Evolutionary conservation across 31 red algal species (phyloP).

Genomic region (Bonnemaisonia californica): DNA sequence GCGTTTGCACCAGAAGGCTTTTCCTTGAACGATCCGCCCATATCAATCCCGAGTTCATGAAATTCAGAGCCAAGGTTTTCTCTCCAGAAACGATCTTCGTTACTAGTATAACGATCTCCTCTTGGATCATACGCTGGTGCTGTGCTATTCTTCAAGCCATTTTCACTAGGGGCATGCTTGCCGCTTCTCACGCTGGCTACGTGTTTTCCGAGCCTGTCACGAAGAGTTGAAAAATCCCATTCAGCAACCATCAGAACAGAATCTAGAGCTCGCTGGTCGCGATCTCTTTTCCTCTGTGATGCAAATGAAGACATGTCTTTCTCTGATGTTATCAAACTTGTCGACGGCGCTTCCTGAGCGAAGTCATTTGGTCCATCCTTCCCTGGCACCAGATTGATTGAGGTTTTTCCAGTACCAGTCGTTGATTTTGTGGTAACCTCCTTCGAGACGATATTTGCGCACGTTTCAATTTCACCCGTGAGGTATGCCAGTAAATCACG

Average conservation of each 20-base stretch:
- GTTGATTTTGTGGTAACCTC: neutral
- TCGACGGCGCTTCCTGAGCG: neutral
- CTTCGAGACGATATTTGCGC: constrained; percentile 44
- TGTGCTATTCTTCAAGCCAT: constrained; percentile 2
- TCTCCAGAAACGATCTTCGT: constrained; percentile 82
- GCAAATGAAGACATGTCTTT: constrained; percentile 38
- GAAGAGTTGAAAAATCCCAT: constrained; percentile 57
- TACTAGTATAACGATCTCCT: constrained; percentile 84
- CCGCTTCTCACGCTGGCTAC: constrained; percentile 26
- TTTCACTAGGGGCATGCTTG: constrained; percentile 9
- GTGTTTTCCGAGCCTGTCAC: constrained; percentile 63
- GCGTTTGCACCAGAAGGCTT: constrained; percentile 23
- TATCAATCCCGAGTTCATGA: constrained; percentile 89
- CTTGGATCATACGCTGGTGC: constrained; percentile 57
- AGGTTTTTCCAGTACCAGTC: neutral
- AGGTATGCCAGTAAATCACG: constrained; percentile 83
- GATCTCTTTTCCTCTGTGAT: constrained; percentile 37
- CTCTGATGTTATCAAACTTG: neutral
- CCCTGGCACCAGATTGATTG: constrained; percentile 3
- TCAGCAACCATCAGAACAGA: constrained; percentile 54
- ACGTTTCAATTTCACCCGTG: constrained; percentile 68
- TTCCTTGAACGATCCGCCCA: constrained; percentile 74
- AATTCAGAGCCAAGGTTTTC: constrained; percentile 89
- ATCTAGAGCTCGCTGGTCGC: constrained; percentile 56
- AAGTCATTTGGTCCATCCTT: neutral